Evolutionary conservation across 371 early-diverging fungal species (phyloP).

Genomic region (Lichtheimia ramosa): DNA sequence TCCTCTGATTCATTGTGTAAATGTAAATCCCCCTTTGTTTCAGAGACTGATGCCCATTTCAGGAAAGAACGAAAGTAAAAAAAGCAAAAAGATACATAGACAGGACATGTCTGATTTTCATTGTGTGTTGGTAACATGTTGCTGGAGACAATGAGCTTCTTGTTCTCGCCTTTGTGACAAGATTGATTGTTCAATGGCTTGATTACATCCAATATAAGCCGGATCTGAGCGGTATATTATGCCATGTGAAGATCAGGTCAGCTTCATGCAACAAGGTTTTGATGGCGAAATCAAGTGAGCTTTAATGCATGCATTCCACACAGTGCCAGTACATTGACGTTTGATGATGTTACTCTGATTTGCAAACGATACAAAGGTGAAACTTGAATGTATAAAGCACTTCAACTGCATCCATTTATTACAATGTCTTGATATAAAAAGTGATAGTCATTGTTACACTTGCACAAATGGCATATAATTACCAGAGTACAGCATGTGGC

Average conservation of each 20-base stretch:
- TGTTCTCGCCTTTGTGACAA: too few species aligned
- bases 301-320: constrained; percentile 9
- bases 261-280: constrained; percentile 1
- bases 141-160: too few species aligned
- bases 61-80: too few species aligned
- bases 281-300: neutral
- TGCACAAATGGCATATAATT: too few species aligned
- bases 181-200: too few species aligned
- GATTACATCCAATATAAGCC: neutral
- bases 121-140: too few species aligned
- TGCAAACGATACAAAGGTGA: constrained; percentile 28
- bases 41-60: too few species aligned
- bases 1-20: too few species aligned
- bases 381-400: constrained; percentile 27
- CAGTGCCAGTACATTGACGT: constrained; percentile 14
- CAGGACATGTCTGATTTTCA: too few species aligned
- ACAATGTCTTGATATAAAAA: constrained; percentile 16
- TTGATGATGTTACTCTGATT: constrained; percentile 23
- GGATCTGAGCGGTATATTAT: constrained; percentile 21
- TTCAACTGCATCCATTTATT: constrained; percentile 40
- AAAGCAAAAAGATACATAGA: too few species aligned
- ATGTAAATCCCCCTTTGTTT: too few species aligned
- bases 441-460: too few species aligned
- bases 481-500: constrained; percentile 35
- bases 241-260: constrained; percentile 37